Evolutionary conservation across 306 rosid species (phyloP).

Genomic region (Urtica urens): DNA sequence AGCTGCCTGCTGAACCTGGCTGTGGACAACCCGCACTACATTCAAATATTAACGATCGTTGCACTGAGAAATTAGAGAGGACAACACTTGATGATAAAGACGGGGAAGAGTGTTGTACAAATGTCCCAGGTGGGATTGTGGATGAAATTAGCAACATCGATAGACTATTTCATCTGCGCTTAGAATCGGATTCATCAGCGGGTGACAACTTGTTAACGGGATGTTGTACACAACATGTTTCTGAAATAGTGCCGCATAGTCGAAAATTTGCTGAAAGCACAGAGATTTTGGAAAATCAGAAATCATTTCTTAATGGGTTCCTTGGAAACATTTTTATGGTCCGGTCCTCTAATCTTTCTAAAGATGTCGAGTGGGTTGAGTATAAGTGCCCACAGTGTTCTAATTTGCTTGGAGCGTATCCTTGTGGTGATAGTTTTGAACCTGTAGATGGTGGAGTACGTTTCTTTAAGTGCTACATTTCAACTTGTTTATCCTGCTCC

Average conservation of each 20-base stretch:
- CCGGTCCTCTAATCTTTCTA: conserved; percentile 54
- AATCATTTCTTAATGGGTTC: conserved; percentile 66
- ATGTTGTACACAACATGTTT: conserved; percentile 33
- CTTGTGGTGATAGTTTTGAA: conserved; percentile 35
- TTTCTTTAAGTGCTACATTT: conserved; percentile 64
- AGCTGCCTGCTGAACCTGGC: conserved; percentile 10
- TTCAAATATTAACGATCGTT: conserved; percentile 18
- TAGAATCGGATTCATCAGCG: conserved; percentile 19
- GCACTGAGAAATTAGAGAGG: conserved; percentile 15
- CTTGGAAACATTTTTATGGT: conserved; percentile 91
- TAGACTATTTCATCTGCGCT: conserved; percentile 17
- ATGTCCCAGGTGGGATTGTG: conserved; percentile 13
- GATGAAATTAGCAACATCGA: conserved; percentile 19
- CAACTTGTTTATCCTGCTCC: conserved; percentile 41
- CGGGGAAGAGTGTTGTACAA: conserved; percentile 22
- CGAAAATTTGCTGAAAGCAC: conserved; percentile 13
- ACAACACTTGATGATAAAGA: conserved; percentile 27
- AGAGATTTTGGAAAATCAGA: conserved; percentile 39
- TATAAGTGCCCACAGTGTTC: conserved; percentile 67
- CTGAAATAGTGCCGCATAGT: conserved; percentile 22
- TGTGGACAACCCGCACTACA: conserved; percentile 12
- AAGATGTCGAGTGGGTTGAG: conserved; percentile 73
- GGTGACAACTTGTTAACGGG: conserved; percentile 19
- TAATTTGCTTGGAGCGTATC: conserved; percentile 77
- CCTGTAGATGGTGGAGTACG: conserved; percentile 85